A percentile compares a stretch with the other conserved stretches of the same genome.
Conservation (phyloP, 164 flowering plant species). For the Magnolia changhungtana region DNA sequence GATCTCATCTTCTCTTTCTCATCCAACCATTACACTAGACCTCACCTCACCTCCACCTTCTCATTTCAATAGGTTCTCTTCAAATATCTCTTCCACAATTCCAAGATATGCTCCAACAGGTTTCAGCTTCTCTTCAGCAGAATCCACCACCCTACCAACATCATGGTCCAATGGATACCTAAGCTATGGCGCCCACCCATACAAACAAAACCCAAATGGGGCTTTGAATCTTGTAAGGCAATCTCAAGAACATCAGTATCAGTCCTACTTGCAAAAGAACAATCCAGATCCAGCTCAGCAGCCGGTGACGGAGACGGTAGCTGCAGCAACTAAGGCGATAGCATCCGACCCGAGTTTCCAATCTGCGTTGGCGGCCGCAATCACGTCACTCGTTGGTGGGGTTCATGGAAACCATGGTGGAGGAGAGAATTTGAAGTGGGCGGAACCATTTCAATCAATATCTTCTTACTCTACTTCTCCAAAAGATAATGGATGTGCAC, state of each 20-base stretch:
- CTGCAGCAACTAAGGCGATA: conserved; percentile 81
- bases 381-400: conserved; percentile 59
- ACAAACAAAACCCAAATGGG: conserved; percentile 30
- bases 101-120: conserved; percentile 45
- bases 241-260: conserved; percentile 40
- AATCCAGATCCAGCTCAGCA: conserved; percentile 18
- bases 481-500: conserved; percentile 37
- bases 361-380: conserved; percentile 70
- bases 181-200: conserved; percentile 33
- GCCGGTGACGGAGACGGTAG: conserved; percentile 39
- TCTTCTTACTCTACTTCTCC: conserved; percentile 22
- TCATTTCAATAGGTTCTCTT: conserved; percentile 34
- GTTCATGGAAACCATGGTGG: neutral
- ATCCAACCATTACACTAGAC: conserved; percentile 87
- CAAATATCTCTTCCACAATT: conserved; percentile 26
- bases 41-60: conserved; percentile 55
- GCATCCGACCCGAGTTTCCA: conserved; percentile 81
- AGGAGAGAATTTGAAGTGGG: conserved; percentile 32
- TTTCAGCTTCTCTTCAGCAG: conserved; percentile 58
- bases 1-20: conserved; percentile 49
- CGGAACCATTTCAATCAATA: conserved; percentile 25
- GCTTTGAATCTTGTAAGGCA: conserved; percentile 28
- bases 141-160: conserved; percentile 28
- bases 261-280: conserved; percentile 37
- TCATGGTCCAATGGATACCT: conserved; percentile 38